A percentile compares a stretch with the other conserved stretches of the same genome.
Conservation (phyloP, 176 grass and related monocot species). For the Oryza nivara region DNA sequence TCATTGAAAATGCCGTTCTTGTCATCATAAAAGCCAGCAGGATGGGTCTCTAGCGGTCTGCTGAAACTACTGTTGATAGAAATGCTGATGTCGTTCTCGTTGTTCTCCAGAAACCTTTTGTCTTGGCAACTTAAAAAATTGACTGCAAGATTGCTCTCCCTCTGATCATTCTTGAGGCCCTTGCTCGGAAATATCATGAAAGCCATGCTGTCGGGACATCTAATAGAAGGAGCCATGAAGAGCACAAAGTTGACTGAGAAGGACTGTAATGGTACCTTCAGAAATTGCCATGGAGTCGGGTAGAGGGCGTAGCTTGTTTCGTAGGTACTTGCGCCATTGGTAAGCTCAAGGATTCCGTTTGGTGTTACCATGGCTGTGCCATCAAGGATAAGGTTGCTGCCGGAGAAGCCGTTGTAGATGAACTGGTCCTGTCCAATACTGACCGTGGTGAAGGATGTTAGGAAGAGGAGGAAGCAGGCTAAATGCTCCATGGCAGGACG, state of each 20-base stretch:
- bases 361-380: neutral
- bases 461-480: neutral
- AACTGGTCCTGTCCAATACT: conserved; percentile 3
- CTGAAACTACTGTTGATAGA: neutral
- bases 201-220: conserved; percentile 21
- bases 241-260: conserved; percentile 40
- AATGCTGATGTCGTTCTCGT: conserved; percentile 37
- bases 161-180: neutral
- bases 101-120: conserved; percentile 10
- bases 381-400: neutral
- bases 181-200: conserved; percentile 34
- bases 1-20: neutral
- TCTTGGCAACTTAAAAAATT: conserved; percentile 29
- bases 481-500: neutral
- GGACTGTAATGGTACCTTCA: neutral
- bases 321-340: neutral
- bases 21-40: conserved; percentile 32
- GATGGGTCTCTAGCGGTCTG: neutral
- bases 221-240: neutral
- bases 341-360: neutral
- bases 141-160: neutral
- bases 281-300: conserved; percentile 3
- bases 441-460: neutral
- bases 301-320: conserved; percentile 26
- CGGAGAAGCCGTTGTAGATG: conserved; percentile 20